Base-by-base conservation (phyloP, 805 yeast genomes). In the Starmerella floricola region DNA sequence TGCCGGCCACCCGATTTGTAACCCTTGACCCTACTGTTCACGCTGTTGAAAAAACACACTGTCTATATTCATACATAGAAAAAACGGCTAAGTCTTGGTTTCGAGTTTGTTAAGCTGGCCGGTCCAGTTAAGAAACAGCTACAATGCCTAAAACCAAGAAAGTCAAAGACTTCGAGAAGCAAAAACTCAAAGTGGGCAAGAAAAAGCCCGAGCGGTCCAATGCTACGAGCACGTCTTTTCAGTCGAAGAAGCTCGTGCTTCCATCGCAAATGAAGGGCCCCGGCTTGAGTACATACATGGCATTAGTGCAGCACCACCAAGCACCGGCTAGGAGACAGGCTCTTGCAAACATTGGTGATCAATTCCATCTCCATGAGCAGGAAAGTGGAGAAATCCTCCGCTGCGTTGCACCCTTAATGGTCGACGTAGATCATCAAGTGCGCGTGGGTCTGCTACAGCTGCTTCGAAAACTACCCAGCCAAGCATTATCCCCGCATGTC, bases 181-280 rank as follows among this genome's bases (percentile, higher is more conserved):
- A 76, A 45, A 88, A 84, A 66, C 71, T 91, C 40, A 79, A 72
- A 55, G 96, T 91, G 27, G 98, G 98, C 43, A 91, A 91, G 61
- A 66, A 79, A 2, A 73, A 74, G 16, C 74, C 76, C 5, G 74
- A 74, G 48, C 76, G 86, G 5, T 73, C 76, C 16, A 84, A 85
- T 57, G 74, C 71, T 44, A 91, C 98, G 4, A 88, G 81, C 51
- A 84, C 94, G 0, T 79, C 93, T 0, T 88, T 88, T 62, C 73
- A 71, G 34, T 77, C 94, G 10, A 81, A 76, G 54, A 58, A 73
- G 31, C 69, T 72, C 44, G 61, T 69, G 24, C 60, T 72, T 28
- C 75, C 73, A 8, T 61, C 63, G 45, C 76, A 72, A 55, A 44
- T 47, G 31, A 46, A 41, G 17, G 48, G 38, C 24, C 46, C 49